Evolutionary conservation across 1,284 basidiomycete genomes (phyloP), one percentile per base, ranked within the genome.

Genomic region (Apiotrichum mycotoxinovorans): DNA sequence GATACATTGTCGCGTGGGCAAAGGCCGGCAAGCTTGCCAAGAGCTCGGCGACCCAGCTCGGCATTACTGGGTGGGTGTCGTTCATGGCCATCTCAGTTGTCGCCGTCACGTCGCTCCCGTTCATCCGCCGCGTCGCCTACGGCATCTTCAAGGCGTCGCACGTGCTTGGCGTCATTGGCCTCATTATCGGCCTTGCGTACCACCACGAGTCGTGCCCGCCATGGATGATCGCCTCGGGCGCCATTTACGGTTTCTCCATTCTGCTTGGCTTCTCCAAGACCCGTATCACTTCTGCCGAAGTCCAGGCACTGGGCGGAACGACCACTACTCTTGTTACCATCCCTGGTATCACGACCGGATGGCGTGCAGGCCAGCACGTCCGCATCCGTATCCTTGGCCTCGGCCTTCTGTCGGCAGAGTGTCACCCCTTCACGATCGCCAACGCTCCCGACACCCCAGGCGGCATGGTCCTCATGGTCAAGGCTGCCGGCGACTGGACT

Each of bases 191-290:
- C 27, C 37, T 62, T 10, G 53, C 25, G 22, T 40, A 27, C 14
- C 60, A 56, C 22, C 56, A 58, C 22, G 1, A 87, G 70, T 81
- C 84, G 35, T 84, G 85, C 1, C 84, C 85, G 22, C 82, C 79
- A 26, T 88, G 83, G 79, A 67, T 87, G 79, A 80, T 89, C 58
- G 84, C 83, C 11, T 66, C 78, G 72, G 54, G 83, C 77, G 56
- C 82, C 79, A 63, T 77, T 50, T 77, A 75, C 61, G 38, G 45
- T 17, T 43, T 73, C 40, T 74, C 74, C 12, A 58, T 72, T 20
- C 18, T 73, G 30, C 57, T 60, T 23, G 64, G 67, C 5, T 44
- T 73, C 4, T 37, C 60, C 58, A 77, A 77, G 58, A 74, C 72
- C 10, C 69, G 71, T 15, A 18, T 73, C 15, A 65, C 67, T 7